phyloP scores from a whole-genome alignment of 257 asterid genomes.

The Solanum appendiculatum region DNA sequence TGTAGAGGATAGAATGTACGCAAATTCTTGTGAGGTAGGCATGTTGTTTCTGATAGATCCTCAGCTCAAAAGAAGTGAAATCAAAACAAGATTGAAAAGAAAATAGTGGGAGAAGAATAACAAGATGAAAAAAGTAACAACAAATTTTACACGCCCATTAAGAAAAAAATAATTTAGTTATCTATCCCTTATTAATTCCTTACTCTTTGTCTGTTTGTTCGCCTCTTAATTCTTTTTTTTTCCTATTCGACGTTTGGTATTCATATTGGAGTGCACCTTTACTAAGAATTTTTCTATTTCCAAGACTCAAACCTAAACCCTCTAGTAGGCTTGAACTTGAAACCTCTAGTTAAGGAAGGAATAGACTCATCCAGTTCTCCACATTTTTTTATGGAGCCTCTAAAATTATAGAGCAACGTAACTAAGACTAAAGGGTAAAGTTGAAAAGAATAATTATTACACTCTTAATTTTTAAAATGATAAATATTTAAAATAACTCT shows the following conservation, averaged over 20 bases:
- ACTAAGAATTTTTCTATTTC: no score
- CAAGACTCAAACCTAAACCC: accelerated
- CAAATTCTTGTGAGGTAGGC: not conserved
- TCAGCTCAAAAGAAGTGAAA: not conserved
- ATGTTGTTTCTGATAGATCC: not conserved
- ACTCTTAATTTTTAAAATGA: not conserved
- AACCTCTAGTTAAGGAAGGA: no score
- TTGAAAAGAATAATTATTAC: no score
- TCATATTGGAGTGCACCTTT: no score
- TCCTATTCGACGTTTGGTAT: no score
- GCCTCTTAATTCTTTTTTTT: not conserved
- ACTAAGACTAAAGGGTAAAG: not conserved
- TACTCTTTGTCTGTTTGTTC: not conserved
- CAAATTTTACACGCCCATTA: not conserved
- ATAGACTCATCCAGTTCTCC: no score
- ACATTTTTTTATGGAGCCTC: no score
- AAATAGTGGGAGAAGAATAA: not conserved
- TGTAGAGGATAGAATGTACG: accelerated
- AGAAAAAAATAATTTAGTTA: not conserved
- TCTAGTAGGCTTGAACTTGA: accelerated
- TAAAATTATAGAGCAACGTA: not conserved
- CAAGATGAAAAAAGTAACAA: not conserved
- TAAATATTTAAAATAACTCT: not conserved
- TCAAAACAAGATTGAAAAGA: not conserved
- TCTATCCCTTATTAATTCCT: not conserved